Conservation (phyloP, 306 rosid species). For the Sphenostylis stenocarpa region DNA sequence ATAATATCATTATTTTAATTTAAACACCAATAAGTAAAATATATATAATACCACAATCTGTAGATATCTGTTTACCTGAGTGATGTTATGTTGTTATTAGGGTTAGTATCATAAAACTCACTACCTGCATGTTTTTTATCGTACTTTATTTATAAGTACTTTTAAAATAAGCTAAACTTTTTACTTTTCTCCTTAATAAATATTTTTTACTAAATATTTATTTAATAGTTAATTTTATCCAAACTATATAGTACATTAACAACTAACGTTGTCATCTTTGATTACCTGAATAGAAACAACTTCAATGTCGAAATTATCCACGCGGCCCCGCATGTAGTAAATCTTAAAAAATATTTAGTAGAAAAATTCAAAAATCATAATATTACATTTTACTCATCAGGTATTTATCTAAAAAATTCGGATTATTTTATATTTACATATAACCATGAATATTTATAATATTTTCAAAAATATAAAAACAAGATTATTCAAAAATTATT, state of each 20-base stretch:
- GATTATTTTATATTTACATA: too few relatives aligned
- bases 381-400: too few relatives aligned
- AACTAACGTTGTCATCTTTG: not conserved
- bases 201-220: not conserved
- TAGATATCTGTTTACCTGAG: not conserved
- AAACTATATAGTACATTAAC: not conserved
- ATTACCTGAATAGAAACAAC: not conserved
- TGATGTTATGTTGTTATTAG: constrained; percentile 1
- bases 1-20: not conserved
- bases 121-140: not conserved
- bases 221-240: not conserved
- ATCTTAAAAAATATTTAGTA: not conserved
- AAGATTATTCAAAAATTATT: too few relatives aligned
- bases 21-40: not conserved
- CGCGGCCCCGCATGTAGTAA: not conserved
- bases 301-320: not conserved
- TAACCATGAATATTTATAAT: too few relatives aligned
- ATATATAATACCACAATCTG: not conserved
- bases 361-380: not conserved
- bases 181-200: not conserved
- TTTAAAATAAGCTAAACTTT: not conserved
- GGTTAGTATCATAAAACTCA: not conserved
- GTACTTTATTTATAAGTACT: not conserved
- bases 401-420: too few relatives aligned
- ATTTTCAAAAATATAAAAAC: too few relatives aligned